These are phyloP conservation scores for Pseudozyma sp. DNA, from an alignment of 1,284 basidiomycete species.

Conservation along the genomic window DNA sequence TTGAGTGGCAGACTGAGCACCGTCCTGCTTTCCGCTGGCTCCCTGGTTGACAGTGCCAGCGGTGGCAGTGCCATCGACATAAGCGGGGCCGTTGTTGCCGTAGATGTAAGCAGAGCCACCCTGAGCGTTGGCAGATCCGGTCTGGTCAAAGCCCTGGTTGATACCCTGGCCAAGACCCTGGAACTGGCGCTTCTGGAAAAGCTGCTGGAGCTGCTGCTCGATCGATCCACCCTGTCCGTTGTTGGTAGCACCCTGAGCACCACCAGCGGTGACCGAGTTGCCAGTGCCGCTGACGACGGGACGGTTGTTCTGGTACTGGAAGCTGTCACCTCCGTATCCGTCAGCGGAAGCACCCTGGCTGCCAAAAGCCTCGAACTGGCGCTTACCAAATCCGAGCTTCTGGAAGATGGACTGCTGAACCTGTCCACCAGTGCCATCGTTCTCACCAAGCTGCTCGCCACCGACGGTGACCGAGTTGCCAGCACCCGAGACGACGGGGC, in stretches of 20 bases:
- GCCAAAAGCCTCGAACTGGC: constrained; percentile 23
- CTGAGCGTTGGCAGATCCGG: constrained; percentile 29
- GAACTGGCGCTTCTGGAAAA: constrained; percentile 27
- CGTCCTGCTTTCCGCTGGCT: constrained; percentile 36
- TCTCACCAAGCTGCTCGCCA: constrained; percentile 26
- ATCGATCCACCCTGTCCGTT: constrained; percentile 36
- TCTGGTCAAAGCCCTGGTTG: constrained; percentile 34
- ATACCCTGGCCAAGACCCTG: constrained; percentile 40
- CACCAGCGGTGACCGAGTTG: constrained; percentile 33
- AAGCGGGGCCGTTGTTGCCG: constrained; percentile 24
- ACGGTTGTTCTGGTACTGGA: constrained; percentile 35
- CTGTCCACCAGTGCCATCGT: constrained; percentile 24
- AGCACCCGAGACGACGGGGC: constrained; percentile 24
- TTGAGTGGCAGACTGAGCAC: constrained; percentile 38
- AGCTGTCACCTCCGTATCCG: constrained; percentile 21
- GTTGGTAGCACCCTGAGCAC: constrained; percentile 26
- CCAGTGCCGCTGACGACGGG: constrained; percentile 30
- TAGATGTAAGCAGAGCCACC: constrained; percentile 33
- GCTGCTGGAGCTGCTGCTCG: constrained; percentile 26
- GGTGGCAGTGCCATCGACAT: constrained; percentile 25
- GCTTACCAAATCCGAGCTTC: constrained; percentile 26
- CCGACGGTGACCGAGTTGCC: constrained; percentile 35
- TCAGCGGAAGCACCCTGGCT: constrained; percentile 25
- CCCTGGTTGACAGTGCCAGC: constrained; percentile 29
- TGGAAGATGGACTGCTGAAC: constrained; percentile 19